phyloP scores from a whole-genome alignment of 116 monocot species.

The Papilionanthe hybrid region DNA sequence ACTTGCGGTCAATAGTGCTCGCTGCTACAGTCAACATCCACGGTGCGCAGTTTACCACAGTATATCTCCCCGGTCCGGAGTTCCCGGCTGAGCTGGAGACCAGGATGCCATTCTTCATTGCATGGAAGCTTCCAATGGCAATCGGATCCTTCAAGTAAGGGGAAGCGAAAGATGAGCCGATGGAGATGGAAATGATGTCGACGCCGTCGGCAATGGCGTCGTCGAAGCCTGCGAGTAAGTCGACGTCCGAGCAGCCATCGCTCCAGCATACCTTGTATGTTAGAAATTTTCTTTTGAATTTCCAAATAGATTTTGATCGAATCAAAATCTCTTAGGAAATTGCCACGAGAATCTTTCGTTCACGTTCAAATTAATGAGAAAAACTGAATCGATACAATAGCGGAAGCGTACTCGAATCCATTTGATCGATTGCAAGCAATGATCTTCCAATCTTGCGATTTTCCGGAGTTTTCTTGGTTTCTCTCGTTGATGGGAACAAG shows the following conservation, averaged over 20 bases:
- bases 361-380: too few species aligned
- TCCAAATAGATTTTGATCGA: too few species aligned
- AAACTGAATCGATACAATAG: too few species aligned
- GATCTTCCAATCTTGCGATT: too few species aligned
- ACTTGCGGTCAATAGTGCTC: neutral
- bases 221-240: neutral
- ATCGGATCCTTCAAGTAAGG: constrained; percentile 20
- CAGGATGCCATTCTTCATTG: neutral
- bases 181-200: neutral
- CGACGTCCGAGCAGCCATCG: neutral
- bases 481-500: too few species aligned
- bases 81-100: neutral
- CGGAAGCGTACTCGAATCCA: too few species aligned
- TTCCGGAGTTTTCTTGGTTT: too few species aligned
- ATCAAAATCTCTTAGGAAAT: too few species aligned
- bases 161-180: neutral
- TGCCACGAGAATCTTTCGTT: too few species aligned
- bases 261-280: neutral
- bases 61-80: neutral
- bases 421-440: too few species aligned
- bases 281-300: too few species aligned
- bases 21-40: neutral
- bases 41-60: neutral
- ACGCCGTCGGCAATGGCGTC: neutral
- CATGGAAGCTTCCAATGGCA: constrained; percentile 51